These are phyloP conservation scores for Termitomyces sp. DNA, from an alignment of 768 basidiomycete genomes.

Conservation along the genomic window DNA sequence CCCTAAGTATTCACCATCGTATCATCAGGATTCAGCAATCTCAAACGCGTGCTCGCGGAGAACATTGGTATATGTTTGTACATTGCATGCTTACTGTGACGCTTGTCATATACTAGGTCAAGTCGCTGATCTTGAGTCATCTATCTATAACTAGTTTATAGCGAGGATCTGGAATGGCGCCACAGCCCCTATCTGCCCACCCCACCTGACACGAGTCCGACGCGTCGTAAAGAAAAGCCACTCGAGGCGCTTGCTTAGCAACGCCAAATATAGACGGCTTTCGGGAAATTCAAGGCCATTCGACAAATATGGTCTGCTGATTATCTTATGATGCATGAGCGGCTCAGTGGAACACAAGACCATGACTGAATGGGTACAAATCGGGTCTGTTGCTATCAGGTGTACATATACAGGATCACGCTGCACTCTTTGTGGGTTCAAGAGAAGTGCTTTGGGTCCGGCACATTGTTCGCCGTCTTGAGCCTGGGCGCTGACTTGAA, in stretches of 20 bases:
- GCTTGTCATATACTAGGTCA: no score
- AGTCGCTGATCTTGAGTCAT: background rate
- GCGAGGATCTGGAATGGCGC: background rate
- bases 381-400: background rate
- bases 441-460: background rate
- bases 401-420: background rate
- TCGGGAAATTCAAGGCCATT: background rate
- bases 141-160: background rate
- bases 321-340: background rate
- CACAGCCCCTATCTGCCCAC: background rate
- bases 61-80: no score
- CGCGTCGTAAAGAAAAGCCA: background rate
- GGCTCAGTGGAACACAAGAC: background rate
- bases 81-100: no score
- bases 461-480: background rate
- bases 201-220: no score
- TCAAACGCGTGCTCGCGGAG: no score
- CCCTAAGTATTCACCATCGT: no score
- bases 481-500: no score
- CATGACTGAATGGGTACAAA: no score
- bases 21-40: no score
- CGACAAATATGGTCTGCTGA: background rate
- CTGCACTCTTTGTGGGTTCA: background rate
- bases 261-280: background rate
- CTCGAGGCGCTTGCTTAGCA: background rate